phyloP scores from a whole-genome alignment of 768 basidiomycete species.

The Mycena pura region DNA sequence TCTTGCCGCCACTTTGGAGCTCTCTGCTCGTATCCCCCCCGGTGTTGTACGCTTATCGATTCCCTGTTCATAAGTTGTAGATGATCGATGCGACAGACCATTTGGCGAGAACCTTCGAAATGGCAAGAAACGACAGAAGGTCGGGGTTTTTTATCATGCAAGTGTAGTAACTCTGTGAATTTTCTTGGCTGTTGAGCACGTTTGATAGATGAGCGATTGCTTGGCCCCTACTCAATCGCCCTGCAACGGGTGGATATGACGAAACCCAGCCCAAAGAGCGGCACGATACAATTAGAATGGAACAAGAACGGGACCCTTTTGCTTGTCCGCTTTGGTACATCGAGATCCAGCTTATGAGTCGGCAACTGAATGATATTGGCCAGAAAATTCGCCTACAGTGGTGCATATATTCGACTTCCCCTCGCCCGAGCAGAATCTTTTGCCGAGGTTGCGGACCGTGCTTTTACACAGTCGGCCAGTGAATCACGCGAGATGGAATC shows the following conservation, averaged over 20 bases:
- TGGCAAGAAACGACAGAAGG: slow-evolving; percentile 88
- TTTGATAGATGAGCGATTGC: slow-evolving; percentile 66
- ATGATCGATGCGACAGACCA: slow-evolving; percentile 48
- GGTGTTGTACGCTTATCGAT: slow-evolving; percentile 54
- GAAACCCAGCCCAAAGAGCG: slow-evolving; percentile 70
- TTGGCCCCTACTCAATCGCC: slow-evolving; percentile 60
- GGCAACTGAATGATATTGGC: neutral
- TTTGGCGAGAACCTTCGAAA: slow-evolving; percentile 86
- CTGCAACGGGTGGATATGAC: slow-evolving; percentile 60
- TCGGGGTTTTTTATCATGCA: slow-evolving; percentile 88
- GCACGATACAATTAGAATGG: slow-evolving; percentile 79
- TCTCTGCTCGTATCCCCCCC: slow-evolving; percentile 61
- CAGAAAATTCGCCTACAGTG: slow-evolving; percentile 68
- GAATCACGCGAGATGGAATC: slow-evolving; percentile 80
- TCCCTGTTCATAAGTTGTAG: slow-evolving; percentile 1
- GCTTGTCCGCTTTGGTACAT: slow-evolving; percentile 74
- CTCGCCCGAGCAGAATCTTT: slow-evolving; percentile 58
- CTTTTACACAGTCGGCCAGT: slow-evolving; percentile 71
- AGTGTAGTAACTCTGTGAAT: slow-evolving; percentile 21
- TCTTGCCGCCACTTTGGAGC: slow-evolving; percentile 65
- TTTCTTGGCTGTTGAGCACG: neutral
- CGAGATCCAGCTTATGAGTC: neutral
- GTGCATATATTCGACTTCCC: slow-evolving; percentile 81
- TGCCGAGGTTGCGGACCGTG: slow-evolving; percentile 69
- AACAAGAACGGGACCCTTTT: slow-evolving; percentile 78